Evolutionary conservation across 805 yeast species (phyloP), one percentile per base, ranked within the genome.

Genomic region (Groenewaldozyma tartarivorans): DNA sequence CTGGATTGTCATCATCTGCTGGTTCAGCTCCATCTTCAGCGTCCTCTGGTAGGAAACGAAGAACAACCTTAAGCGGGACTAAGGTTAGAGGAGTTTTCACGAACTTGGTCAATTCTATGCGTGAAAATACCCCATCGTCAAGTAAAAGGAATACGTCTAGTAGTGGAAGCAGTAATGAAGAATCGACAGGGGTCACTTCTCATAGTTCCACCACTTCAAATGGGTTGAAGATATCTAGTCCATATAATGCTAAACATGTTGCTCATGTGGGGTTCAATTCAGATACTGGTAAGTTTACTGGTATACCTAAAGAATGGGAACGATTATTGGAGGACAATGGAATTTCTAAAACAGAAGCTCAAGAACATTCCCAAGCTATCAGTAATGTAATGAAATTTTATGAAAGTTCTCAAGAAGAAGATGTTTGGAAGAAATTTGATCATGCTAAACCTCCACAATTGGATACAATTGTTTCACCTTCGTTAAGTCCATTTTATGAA

Each of bases 271-370:
- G 95, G 24, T 79, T 82, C 44, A 94, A 90, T 58, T 67, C 75
- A 9, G 77, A 75, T 48, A 78, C 90, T 15, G 96, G 96, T 11
- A 79, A 84, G 42, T 90, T 81, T 55, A 83, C 88, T 1, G 97
- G 96, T 1, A 67, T 92, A 35, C 98, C 98, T 1, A 79, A 77
- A 20, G 95, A 85, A 54, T 92, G 98, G 97, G 90, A 86, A 48
- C 72, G 74, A 46, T 67, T 88, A 17, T 67, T 92, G 43, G 73
- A 81, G 7, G 90, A 92, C 5, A 81, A 85, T 55, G 97, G 97
- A 33, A 84, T 92, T 37, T 74, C 94, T 4, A 79, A 75, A 48
- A 79, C 74, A 41, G 98, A 92, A 53, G 95, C 87, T 56, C 79
- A 81, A 52, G 83, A 81, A 50, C 87, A 92, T 58, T 96, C 96